Base-by-base conservation (phyloP, 73 alveolate species). In the Stentor coeruleus region DNA sequence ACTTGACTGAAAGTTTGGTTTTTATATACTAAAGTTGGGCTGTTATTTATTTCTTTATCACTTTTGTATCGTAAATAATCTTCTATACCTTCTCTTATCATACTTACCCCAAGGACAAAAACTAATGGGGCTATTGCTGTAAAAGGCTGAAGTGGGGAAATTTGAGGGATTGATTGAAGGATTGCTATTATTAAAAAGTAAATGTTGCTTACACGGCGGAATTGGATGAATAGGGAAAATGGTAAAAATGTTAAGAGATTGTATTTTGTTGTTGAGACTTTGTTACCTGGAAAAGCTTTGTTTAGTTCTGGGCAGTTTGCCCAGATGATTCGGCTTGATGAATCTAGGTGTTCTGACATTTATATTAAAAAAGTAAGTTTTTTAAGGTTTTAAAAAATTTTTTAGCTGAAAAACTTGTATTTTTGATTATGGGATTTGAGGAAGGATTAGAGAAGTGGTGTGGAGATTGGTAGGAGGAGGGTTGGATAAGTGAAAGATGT, bases 21-120 rank as follows among this genome's bases (percentile, higher is more conserved):
- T 37, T 81, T 81, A 35, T 49, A 86, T 37, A 82, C 41, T 15
- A 66, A 55, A 28, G 89, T 59, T n/a, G 40, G 73, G 59, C 49
- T 66, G 31, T 66, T 59, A 74, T 86, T 86, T 15, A 49, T 76
- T 38, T 60, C 33, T 37, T 82, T 81, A 38, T 86, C 92, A 59
- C 75, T 72, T 33, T 81, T 49, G 59, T 86, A 86, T 84, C 98
- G 86, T 85, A 92, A 89, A 81, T 85, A 86, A 89, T 96, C 99
- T 85, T 96, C 99, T 40, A 92, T 85, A 3, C 93, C 97, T 74
- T 94, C 98, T 58, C 95, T 92, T 39, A 96, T 74, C 81, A 94
- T 91, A 38, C 98, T 91, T 37, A 96, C 87, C 26, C 81, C 39
- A 6, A 90, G 77, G n/a, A 92, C 94, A 87, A 92, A 86, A 0